Evolutionary conservation across 2,329 filamentous ascomycete genomes (phyloP).

Genomic region (Neocucurbitaria cava): DNA sequence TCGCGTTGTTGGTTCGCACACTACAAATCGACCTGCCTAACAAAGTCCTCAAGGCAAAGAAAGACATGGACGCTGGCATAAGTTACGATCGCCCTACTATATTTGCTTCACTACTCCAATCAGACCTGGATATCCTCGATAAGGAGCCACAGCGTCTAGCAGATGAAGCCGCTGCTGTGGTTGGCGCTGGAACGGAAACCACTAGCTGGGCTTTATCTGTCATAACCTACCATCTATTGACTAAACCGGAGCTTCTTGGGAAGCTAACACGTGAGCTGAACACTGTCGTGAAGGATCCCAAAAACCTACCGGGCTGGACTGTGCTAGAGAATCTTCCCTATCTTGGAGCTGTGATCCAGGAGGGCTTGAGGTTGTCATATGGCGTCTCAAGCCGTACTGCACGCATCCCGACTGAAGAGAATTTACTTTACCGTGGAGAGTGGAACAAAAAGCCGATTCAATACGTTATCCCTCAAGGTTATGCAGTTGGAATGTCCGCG

Average conservation of each 20-base stretch:
- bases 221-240: constrained; percentile 39
- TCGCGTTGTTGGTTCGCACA: constrained; percentile 26
- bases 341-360: constrained; percentile 41
- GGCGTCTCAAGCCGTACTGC: constrained; percentile 36
- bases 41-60: constrained; percentile 28
- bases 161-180: constrained; percentile 40
- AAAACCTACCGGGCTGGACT: constrained; percentile 22
- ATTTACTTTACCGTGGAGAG: constrained; percentile 30
- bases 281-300: constrained; percentile 21
- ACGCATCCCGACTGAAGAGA: constrained; percentile 31
- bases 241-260: constrained; percentile 24
- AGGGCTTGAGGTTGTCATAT: constrained; percentile 39
- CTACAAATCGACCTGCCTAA: constrained; percentile 37
- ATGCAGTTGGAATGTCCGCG: constrained; percentile 36
- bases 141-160: constrained; percentile 35
- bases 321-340: constrained; percentile 39
- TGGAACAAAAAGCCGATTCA: constrained; percentile 31
- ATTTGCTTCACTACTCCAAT: constrained; percentile 27
- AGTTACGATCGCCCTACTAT: constrained; percentile 32
- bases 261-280: constrained; percentile 35
- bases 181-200: constrained; percentile 46
- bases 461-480: constrained; percentile 29
- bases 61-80: constrained; percentile 30
- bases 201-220: constrained; percentile 37
- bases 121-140: constrained; percentile 19